Evolutionary conservation across 116 monocot species (phyloP), one percentile per base, ranked within the genome.

Genomic region (Posidonia oceanica): DNA sequence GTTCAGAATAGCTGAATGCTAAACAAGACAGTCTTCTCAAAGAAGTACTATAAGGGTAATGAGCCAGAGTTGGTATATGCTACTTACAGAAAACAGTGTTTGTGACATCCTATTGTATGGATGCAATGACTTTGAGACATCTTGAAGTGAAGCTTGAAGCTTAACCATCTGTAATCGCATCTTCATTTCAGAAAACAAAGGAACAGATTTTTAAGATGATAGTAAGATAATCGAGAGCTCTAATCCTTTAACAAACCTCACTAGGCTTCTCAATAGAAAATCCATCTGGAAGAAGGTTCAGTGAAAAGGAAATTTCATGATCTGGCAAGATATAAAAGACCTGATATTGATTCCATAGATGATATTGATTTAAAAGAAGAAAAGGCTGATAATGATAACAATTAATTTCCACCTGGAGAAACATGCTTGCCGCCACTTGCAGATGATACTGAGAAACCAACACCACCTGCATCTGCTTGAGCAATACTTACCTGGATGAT

Each of bases 51-150:
- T n/a, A 38, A 21, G 18, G 17, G 58, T 3, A 14, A 48, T 44
- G 66, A 4, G 20, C 8, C 10, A 0, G 48, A 44, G 11, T 53
- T 53, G 11, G 20, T 68, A 66, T 21, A 40, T 66, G 18, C 39
- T 76, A 81, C 96, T 85, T 83, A 96, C 96, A 82, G 89, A 85
- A 79, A 96, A 89, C 14, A 96, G 40, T 16, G 68, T 64, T 70
- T 85, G 75, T 13, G 96, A 86, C 17, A 79, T 76, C 77, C 78
- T 89, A 73, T 88, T 87, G 80, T 96, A 96, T 71, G 91, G 89
- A 83, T 87, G 91, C 75, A 89, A 69, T 18, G 73, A 78, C 79
- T 87, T 91, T 48, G 73, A 61, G 2, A 41, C 67, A 78, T 91
- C 91, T 83, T 86, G 80, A 64, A 75, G 67, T 67, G 81, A 63